Evolutionary conservation across 2,329 filamentous ascomycete genomes (phyloP).

Genomic region (Aspergillus sp.): DNA sequence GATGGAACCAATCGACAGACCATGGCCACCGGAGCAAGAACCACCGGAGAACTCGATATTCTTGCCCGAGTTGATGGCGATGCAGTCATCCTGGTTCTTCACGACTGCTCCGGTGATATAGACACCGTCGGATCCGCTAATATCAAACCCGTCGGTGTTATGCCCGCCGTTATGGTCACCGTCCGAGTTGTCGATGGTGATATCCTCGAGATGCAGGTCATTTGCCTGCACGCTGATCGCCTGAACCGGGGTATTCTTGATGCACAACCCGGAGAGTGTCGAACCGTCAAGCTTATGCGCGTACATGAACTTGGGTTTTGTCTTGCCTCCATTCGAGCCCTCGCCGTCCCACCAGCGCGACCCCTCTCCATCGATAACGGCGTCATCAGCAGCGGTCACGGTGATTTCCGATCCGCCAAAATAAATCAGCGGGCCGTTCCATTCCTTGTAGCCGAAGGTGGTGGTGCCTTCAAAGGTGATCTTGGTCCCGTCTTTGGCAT

Average conservation of each 20-base stretch:
- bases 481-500: conserved; percentile 41
- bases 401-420: conserved; percentile 51
- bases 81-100: conserved; percentile 56
- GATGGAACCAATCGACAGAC: conserved; percentile 27
- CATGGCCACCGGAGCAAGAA: conserved; percentile 33
- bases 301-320: conserved; percentile 58
- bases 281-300: conserved; percentile 28
- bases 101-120: conserved; percentile 47
- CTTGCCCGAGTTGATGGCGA: conserved; percentile 49
- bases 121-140: conserved; percentile 43
- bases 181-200: conserved; percentile 52
- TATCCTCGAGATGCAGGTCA: conserved; percentile 42
- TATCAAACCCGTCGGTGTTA: conserved; percentile 55
- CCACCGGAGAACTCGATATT: conserved; percentile 41
- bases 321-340: conserved; percentile 53
- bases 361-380: conserved; percentile 50
- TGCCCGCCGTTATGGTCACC: conserved; percentile 41
- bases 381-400: conserved; percentile 45
- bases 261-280: conserved; percentile 22
- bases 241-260: conserved; percentile 30
- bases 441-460: conserved; percentile 59
- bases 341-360: conserved; percentile 54
- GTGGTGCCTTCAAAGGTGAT: conserved; percentile 59
- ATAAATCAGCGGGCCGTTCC: conserved; percentile 56
- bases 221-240: conserved; percentile 38